phyloP scores from a whole-genome alignment of 805 yeast species.

The Lipomyces chichibuensis region DNA sequence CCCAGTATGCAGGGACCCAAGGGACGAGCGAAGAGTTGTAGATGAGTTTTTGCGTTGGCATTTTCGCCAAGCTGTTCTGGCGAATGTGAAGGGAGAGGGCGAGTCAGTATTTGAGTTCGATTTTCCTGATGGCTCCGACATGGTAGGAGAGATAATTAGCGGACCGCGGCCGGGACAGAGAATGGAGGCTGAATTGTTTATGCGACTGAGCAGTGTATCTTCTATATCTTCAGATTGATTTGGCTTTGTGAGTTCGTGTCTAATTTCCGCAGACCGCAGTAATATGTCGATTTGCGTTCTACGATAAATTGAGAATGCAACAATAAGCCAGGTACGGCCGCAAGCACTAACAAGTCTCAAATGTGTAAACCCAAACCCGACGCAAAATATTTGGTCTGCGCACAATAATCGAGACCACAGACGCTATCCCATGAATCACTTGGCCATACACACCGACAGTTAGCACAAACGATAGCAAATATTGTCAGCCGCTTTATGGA shows the following conservation, averaged over 20 bases:
- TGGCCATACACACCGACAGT: not conserved
- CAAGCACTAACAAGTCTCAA: no score
- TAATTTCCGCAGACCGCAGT: no score
- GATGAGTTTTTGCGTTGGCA: not conserved
- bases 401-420: no score
- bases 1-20: not conserved
- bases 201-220: no score
- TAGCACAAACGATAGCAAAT: not conserved
- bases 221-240: no score
- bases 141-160: not conserved
- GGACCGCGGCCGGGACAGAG: not conserved
- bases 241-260: no score
- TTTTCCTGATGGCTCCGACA: not conserved
- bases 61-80: slow-evolving; percentile 3
- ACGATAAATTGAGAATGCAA: no score
- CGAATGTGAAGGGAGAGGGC: not conserved
- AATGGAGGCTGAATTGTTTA: not conserved
- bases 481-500: not conserved
- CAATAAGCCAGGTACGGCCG: no score
- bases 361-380: no score
- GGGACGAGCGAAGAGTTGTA: not conserved
- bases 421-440: no score
- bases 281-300: no score
- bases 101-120: slow-evolving; percentile 2
- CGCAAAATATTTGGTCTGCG: no score